Conservation (phyloP, 2,329 filamentous ascomycete genomes). For the Lecanoromycetidae sp. region DNA sequence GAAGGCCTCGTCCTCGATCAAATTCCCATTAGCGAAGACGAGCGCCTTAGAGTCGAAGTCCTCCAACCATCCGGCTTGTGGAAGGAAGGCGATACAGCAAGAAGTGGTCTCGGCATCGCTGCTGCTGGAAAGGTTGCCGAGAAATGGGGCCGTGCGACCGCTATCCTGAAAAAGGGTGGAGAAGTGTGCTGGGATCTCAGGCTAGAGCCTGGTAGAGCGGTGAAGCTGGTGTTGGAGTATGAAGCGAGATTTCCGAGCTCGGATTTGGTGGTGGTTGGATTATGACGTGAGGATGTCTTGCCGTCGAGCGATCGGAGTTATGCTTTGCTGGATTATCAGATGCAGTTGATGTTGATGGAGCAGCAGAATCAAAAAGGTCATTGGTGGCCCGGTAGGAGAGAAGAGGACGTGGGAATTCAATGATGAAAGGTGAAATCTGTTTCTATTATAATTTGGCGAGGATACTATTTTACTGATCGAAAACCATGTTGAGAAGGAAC, state of each 20-base stretch:
- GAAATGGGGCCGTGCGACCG: conserved; percentile 45
- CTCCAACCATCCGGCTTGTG: conserved; percentile 38
- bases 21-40: conserved; percentile 50
- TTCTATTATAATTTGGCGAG: too few species aligned
- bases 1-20: conserved; percentile 47
- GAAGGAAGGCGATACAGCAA: conserved; percentile 29
- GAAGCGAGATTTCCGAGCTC: conserved; percentile 41
- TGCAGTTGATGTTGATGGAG: neutral
- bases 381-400: neutral
- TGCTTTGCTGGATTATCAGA: neutral
- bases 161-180: conserved; percentile 43
- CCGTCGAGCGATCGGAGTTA: neutral
- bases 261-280: conserved; percentile 17
- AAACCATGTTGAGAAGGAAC: too few species aligned
- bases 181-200: conserved; percentile 48
- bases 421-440: too few species aligned
- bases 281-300: neutral
- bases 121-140: conserved; percentile 21
- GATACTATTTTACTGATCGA: too few species aligned
- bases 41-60: conserved; percentile 42
- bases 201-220: conserved; percentile 45
- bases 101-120: conserved; percentile 24
- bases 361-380: neutral
- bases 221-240: conserved; percentile 50
- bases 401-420: too few species aligned